Base-by-base conservation (phyloP, 2,329 filamentous ascomycete genomes). In the Akanthomyces uredinophilus region DNA sequence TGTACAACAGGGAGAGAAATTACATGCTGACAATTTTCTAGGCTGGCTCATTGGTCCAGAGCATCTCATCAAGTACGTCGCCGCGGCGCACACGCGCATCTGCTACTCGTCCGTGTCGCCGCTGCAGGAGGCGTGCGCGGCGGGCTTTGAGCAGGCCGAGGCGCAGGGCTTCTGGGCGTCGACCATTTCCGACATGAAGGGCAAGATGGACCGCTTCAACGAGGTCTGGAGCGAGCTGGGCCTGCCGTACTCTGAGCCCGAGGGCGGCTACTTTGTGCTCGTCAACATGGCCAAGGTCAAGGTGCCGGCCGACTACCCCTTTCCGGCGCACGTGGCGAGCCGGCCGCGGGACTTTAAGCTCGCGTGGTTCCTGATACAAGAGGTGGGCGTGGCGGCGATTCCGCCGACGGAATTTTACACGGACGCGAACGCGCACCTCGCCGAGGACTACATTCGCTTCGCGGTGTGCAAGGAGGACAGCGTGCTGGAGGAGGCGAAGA, bases 371-470 rank as follows among this genome's bases (percentile, higher is more conserved):
- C 78, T 97, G 69, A 99, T 99, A 76, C 93, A 93, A 74, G 94
- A 99, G 79, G 81, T 99, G 22, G 95, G 95, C 11, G 92, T 99
- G 32, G 95, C 95, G 3, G 93, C 94, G 10, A 97, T 99, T 65
- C 95, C 95, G 20, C 95, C 95, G 0, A 96, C 93, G 0, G 95
- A 99, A 75, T 99, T 99, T 75, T 98, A 97, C 74, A 97, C 94
- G 0, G 87, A 91, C 20, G 78, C 76, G 49, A 96, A 96, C 71
- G 86, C 90, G 32, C 86, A 90, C 69, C 86, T 97, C 68, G 95
- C 91, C 0, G 91, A 97, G 79, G 89, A 98, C 70, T 99, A 96
- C 78, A 82, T 99, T 70, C 83, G 95, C 27, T 98, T 98, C 73
- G 95, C 95, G 0, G 92, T 99, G 1, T 99, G 95, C 80, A 99